Evolutionary conservation across 2,329 filamentous ascomycete species (phyloP).

Genomic region (Xylariaceae sp.): DNA sequence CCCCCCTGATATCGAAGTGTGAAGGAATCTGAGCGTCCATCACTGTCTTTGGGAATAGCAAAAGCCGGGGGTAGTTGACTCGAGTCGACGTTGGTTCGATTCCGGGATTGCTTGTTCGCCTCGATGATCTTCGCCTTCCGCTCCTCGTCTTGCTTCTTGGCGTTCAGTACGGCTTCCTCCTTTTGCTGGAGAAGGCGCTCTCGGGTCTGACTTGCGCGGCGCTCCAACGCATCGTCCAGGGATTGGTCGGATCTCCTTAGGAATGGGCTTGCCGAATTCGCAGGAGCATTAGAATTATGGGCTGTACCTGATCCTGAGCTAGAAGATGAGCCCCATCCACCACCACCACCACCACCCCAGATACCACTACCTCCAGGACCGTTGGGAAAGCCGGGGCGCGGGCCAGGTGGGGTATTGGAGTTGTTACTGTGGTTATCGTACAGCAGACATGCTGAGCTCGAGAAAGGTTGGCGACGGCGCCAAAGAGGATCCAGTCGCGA

Average conservation of each 20-base stretch:
- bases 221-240: not conserved
- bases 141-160: not conserved
- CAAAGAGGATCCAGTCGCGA: constrained; percentile 8
- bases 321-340: constrained; percentile 12
- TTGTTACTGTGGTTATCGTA: too few relatives aligned
- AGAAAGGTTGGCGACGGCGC: constrained; percentile 12
- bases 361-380: not conserved
- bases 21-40: too few relatives aligned
- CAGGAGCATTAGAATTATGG: not conserved
- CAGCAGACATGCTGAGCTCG: constrained; percentile 10
- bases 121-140: constrained; percentile 9
- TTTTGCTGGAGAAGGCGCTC: not conserved
- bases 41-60: not conserved
- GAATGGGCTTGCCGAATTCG: not conserved
- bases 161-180: too few relatives aligned
- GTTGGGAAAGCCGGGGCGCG: not conserved
- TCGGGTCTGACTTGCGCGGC: constrained; percentile 2
- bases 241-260: not conserved
- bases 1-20: too few relatives aligned
- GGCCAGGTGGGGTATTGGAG: too few relatives aligned
- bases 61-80: not conserved
- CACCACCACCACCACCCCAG: not conserved
- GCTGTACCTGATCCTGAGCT: not conserved
- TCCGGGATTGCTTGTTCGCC: constrained; percentile 2
- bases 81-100: not conserved